phyloP scores from a whole-genome alignment of 2,329 filamentous ascomycete species.

The Trichoderma pleuroti region DNA sequence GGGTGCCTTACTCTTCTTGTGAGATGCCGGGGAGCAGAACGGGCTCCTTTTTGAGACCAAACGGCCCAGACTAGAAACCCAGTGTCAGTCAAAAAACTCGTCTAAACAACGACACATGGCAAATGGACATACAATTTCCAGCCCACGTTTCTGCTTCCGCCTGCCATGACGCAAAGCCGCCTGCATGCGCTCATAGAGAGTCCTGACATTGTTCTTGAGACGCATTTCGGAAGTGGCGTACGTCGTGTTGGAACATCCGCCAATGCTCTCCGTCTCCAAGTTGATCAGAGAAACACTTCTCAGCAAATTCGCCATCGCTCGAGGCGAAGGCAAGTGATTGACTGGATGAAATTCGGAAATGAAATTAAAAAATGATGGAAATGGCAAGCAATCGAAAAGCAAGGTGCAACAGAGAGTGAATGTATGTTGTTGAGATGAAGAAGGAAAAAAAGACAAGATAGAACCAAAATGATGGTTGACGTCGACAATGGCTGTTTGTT shows the following conservation, averaged over 20 bases:
- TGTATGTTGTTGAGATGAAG: neutral
- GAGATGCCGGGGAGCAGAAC: slow-evolving; percentile 52
- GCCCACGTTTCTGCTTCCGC: slow-evolving; percentile 40
- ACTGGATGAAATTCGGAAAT: neutral
- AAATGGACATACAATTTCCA: slow-evolving; percentile 44
- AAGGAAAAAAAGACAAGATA: neutral
- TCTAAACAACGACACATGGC: neutral
- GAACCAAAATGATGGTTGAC: neutral
- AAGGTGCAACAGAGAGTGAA: neutral
- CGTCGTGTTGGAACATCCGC: slow-evolving; percentile 12
- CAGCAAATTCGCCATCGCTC: slow-evolving; percentile 9
- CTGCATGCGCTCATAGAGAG: slow-evolving; percentile 44
- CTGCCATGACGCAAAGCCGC: slow-evolving; percentile 33
- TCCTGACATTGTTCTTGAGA: slow-evolving; percentile 42
- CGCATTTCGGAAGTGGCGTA: slow-evolving; percentile 27
- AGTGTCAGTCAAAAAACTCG: slow-evolving; percentile 24
- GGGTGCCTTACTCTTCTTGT: slow-evolving; percentile 53
- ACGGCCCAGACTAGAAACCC: slow-evolving; percentile 52
- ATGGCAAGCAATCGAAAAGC: neutral
- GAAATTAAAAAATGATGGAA: neutral
- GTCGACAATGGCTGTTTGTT: neutral
- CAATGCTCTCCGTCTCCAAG: slow-evolving; percentile 18
- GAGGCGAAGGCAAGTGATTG: neutral
- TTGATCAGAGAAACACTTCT: slow-evolving; percentile 6
- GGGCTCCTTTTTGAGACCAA: slow-evolving; percentile 55